These are phyloP conservation scores for Penicillium sp. DNA, from an alignment of 2,329 filamentous ascomycete genomes.

Conservation along the genomic window DNA sequence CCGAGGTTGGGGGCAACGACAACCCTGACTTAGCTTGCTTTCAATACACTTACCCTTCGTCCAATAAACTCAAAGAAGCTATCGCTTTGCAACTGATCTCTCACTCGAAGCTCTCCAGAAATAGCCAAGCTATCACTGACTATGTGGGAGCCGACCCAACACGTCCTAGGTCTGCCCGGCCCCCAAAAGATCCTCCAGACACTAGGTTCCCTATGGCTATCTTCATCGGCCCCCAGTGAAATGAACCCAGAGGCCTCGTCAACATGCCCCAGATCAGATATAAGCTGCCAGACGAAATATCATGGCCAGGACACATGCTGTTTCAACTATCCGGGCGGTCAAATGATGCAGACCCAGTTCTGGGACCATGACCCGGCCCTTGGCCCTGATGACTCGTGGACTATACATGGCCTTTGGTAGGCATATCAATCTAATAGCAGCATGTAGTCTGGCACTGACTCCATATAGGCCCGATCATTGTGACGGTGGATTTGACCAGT, in stretches of 20 bases:
- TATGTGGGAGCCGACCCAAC: constrained; percentile 27
- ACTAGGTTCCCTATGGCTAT: constrained; percentile 36
- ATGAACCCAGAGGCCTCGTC: constrained; percentile 13
- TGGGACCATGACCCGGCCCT: constrained; percentile 71
- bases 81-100: background rate
- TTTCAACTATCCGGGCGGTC: constrained; percentile 73
- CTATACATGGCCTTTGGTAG: constrained; percentile 71
- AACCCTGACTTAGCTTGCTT: constrained; percentile 6
- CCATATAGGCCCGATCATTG: constrained; percentile 64
- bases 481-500: constrained; percentile 69
- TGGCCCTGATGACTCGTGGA: constrained; percentile 73
- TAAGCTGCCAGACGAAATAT: constrained; percentile 69
- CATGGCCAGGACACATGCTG: constrained; percentile 70
- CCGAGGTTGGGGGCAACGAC: constrained; percentile 11
- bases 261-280: constrained; percentile 42
- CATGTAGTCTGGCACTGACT: background rate
- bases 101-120: background rate
- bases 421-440: constrained; percentile 11
- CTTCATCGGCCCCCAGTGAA: constrained; percentile 22
- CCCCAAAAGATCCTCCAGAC: constrained; percentile 42
- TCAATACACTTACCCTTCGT: constrained; percentile 1
- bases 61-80: background rate
- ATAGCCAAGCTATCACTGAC: background rate
- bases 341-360: constrained; percentile 75
- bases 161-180: constrained; percentile 33